Conservation (phyloP, 495 filamentous ascomycete species). For the Penicillium odoratum region DNA sequence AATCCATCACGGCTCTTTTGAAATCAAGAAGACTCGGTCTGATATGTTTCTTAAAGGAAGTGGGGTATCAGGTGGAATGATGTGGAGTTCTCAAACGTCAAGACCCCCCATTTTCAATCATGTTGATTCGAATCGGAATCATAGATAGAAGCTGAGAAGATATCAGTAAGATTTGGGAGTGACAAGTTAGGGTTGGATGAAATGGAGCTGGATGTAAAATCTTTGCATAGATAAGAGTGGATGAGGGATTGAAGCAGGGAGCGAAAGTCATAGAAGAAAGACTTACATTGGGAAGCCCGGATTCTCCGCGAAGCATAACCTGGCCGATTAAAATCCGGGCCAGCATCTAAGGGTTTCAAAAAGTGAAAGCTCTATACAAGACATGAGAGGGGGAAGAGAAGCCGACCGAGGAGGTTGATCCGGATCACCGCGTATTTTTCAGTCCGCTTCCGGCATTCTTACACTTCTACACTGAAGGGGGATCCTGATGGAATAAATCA, state of each 20-base stretch:
- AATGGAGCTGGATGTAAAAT: slow-evolving; percentile 2
- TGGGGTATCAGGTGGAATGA: neutral
- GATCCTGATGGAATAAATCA: neutral
- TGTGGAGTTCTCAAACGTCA: slow-evolving; percentile 12
- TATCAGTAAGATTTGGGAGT: neutral
- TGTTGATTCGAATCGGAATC: slow-evolving; percentile 3
- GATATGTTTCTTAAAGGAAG: neutral
- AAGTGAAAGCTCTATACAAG: slow-evolving; percentile 1
- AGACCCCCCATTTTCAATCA: slow-evolving; percentile 12
- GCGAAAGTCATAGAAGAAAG: neutral
- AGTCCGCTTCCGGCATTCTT: slow-evolving; percentile 17
- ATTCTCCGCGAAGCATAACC: slow-evolving; percentile 8
- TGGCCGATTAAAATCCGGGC: slow-evolving; percentile 12
- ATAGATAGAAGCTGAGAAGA: neutral
- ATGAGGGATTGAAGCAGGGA: neutral
- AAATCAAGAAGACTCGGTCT: neutral
- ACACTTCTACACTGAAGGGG: too few species aligned
- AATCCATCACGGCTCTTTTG: neutral
- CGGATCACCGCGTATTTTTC: slow-evolving; percentile 30
- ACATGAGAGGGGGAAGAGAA: slow-evolving; percentile 10
- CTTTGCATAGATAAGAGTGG: slow-evolving; percentile 11
- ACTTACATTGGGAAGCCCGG: slow-evolving; percentile 15
- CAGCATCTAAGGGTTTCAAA: slow-evolving; percentile 13
- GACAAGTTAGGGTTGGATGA: slow-evolving; percentile 1
- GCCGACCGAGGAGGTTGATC: slow-evolving; percentile 14